Base-by-base conservation (phyloP, 2,329 filamentous ascomycete genomes). In the Coniosporium tulheliwenetii region DNA sequence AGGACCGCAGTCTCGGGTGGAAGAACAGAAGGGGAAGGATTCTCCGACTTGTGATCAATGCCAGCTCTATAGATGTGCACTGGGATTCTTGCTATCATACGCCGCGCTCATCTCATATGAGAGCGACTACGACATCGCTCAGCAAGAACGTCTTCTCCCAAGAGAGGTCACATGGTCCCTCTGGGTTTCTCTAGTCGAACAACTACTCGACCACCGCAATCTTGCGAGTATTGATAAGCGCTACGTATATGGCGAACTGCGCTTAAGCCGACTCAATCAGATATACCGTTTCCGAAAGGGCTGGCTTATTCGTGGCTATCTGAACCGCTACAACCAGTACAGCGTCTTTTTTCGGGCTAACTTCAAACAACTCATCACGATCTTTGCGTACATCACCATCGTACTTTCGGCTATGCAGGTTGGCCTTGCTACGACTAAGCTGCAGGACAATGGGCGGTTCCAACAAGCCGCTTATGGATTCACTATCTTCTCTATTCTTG, bases 391-490 rank as follows among this genome's bases (percentile, higher is more conserved):
- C n/a, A 14, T 45, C 12, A 37, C 36, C 4, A 35, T 41, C 10
- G 19, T 44, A 1, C 38, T 44, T 10, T 38, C 36, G 10, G 45
- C 45, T 16, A 41, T 48, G 44, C 45, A 47, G 44, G 49, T 41
- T 9, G 56, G 54, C 1, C 46, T 57, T 5, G 54, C 44, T 4
- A 57, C 51, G 4, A 43, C 47, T 4, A 30, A 39, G 4, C 42
- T 60, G 1, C 9, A 36, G 8, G 15, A 52, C 0, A 64, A 58
- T 44, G n/a, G 43, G 0, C 41, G 47, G 0, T 74, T 73, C 47
- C 60, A 66, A 47, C 39, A 42, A 8, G 65, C 60, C 1, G 62
- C 62, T 1, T 67, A 66, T 43, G 66, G 65, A 2, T 70, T 73
- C 41, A 62, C 64, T 2, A 50, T 70, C 4, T 70, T 72, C 41